phyloP scores from a whole-genome alignment of 2,329 filamentous ascomycete species.

The Colletotrichum agaves region DNA sequence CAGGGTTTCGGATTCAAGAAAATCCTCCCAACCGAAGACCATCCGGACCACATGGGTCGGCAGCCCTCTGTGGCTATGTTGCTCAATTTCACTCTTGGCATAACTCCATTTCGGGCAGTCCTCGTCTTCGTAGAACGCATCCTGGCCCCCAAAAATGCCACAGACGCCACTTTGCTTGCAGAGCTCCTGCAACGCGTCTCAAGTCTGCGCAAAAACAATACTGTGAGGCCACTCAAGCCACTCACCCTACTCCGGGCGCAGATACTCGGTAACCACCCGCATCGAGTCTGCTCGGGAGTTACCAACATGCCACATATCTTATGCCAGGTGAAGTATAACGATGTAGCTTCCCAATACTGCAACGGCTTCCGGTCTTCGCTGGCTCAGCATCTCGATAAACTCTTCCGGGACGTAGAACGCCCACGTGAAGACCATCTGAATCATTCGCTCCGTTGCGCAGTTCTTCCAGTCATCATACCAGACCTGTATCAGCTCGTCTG shows the following conservation, averaged over 20 bases:
- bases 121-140: too few relatives aligned
- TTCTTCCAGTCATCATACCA: constrained; percentile 27
- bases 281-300: constrained; percentile 36
- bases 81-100: too few relatives aligned
- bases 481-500: constrained; percentile 40
- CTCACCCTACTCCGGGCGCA: neutral
- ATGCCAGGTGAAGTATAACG: constrained; percentile 42
- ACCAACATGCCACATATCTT: constrained; percentile 44
- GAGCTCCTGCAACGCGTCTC: neutral
- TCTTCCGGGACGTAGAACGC: constrained; percentile 39
- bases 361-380: constrained; percentile 41
- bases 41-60: too few relatives aligned
- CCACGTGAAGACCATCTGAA: constrained; percentile 45
- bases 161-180: too few relatives aligned
- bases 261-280: neutral
- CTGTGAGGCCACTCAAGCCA: constrained; percentile 15
- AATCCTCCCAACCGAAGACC: too few relatives aligned
- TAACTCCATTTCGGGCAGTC: too few relatives aligned
- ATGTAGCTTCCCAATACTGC: constrained; percentile 44
- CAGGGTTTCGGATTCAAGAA: too few relatives aligned
- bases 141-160: too few relatives aligned
- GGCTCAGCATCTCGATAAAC: constrained; percentile 41
- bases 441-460: constrained; percentile 3
- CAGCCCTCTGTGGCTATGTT: too few relatives aligned
- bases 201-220: neutral